Conservation (phyloP, 257 asterid genomes). For the Thymus mandschuricus region DNA sequence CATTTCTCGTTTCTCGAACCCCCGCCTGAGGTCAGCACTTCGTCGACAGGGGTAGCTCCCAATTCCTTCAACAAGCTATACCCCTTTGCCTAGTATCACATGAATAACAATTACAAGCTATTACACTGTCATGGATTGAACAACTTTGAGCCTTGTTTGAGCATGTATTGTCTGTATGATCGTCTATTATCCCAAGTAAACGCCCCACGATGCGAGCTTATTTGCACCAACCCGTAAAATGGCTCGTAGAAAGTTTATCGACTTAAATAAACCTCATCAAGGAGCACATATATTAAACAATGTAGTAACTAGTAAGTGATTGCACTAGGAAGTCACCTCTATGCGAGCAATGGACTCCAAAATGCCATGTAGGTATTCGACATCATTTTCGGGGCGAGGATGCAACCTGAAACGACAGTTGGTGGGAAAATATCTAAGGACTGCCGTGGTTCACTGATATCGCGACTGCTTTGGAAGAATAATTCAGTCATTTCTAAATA, state of each 20-base stretch:
- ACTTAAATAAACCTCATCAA: no score
- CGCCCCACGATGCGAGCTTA: no score
- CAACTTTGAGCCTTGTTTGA: no score
- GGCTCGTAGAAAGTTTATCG: no score
- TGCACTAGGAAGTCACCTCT: slow-evolving; percentile 52
- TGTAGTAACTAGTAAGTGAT: background rate
- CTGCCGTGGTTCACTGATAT: background rate
- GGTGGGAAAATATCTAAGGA: background rate
- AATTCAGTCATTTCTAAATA: background rate
- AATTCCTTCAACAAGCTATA: slow-evolving; percentile 70
- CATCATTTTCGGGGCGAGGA: slow-evolving; percentile 86
- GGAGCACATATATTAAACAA: no score
- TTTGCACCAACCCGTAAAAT: no score
- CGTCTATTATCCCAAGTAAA: no score
- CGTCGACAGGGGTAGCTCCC: slow-evolving; percentile 92
- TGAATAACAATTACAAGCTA: background rate
- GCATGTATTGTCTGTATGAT: no score
- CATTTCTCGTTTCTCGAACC: slow-evolving; percentile 85
- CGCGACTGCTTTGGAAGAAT: background rate
- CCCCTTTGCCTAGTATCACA: slow-evolving; percentile 68
- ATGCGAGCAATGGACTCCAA: slow-evolving; percentile 92
- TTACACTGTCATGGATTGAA: no score
- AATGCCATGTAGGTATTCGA: slow-evolving; percentile 78
- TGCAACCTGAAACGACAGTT: slow-evolving; percentile 55
- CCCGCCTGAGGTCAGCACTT: slow-evolving; percentile 88